Evolutionary conservation across 2,329 filamentous ascomycete species (phyloP).

Genomic region (Keithomyces neogunnii): DNA sequence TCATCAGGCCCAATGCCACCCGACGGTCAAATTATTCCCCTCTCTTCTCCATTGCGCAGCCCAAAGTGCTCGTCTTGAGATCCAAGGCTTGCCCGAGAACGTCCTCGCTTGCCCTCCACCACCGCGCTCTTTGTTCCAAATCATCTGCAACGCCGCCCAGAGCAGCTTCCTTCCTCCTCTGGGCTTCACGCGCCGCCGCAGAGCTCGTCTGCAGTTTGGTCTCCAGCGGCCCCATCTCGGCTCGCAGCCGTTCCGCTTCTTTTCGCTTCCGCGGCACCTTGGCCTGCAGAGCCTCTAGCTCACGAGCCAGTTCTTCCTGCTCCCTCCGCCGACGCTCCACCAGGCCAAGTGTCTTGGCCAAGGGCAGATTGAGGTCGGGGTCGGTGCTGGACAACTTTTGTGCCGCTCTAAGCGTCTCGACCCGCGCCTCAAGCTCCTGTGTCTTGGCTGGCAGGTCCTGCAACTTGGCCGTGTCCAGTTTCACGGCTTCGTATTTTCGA

Average conservation of each 20-base stretch:
- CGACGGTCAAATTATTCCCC: background rate
- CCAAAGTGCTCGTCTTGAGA: slow-evolving; percentile 28
- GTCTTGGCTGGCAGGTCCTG: slow-evolving; percentile 44
- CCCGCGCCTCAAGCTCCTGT: slow-evolving; percentile 36
- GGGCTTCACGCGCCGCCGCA: slow-evolving; percentile 62
- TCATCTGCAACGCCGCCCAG: slow-evolving; percentile 62
- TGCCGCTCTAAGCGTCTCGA: slow-evolving; percentile 34
- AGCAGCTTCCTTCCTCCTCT: slow-evolving; percentile 56
- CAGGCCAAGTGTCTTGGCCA: slow-evolving; percentile 47
- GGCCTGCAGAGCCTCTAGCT: slow-evolving; percentile 54
- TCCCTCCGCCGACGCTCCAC: slow-evolving; percentile 43
- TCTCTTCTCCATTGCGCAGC: background rate
- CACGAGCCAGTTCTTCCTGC: slow-evolving; percentile 49
- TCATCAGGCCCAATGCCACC: background rate
- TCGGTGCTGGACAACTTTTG: slow-evolving; percentile 27
- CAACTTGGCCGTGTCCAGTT: slow-evolving; percentile 39
- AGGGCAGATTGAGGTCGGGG: slow-evolving; percentile 43
- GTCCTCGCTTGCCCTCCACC: slow-evolving; percentile 63
- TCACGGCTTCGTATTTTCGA: slow-evolving; percentile 41
- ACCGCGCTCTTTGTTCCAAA: slow-evolving; percentile 65
- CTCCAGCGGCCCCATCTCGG: slow-evolving; percentile 62
- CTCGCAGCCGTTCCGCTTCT: slow-evolving; percentile 57
- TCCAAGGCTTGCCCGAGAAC: slow-evolving; percentile 56
- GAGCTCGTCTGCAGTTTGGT: slow-evolving; percentile 56
- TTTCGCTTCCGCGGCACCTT: slow-evolving; percentile 57